Percentiles rank a stretch among this genome's conserved stretches.
These are phyloP conservation scores for Cyclocybe cylindracea DNA, from an alignment of 768 basidiomycete genomes.

Conservation along the genomic window DNA sequence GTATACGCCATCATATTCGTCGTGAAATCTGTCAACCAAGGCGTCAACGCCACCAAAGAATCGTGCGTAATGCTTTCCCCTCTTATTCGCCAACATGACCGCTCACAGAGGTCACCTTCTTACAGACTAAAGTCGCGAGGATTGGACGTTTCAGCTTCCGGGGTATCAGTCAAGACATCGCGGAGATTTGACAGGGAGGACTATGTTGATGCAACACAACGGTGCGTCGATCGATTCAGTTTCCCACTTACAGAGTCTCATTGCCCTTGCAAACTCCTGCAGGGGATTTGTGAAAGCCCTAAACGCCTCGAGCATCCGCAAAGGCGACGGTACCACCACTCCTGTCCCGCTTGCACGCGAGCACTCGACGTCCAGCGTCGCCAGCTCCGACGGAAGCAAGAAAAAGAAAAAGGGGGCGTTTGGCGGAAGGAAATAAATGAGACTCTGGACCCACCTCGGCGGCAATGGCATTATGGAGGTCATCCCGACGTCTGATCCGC, in stretches of 20 bases:
- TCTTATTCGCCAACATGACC: neutral
- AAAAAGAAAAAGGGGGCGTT: too few relatives aligned
- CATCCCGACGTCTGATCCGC: too few relatives aligned
- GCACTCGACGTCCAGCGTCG: too few relatives aligned
- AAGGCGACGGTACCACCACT: constrained; percentile 12
- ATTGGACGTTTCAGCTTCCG: constrained; percentile 55
- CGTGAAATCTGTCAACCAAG: constrained; percentile 38
- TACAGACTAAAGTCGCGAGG: constrained; percentile 58
- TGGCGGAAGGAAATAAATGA: too few relatives aligned
- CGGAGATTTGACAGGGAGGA: constrained; percentile 59
- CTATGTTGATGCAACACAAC: constrained; percentile 74
- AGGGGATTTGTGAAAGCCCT: constrained; percentile 59
- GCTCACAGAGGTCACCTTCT: neutral
- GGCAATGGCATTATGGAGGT: too few relatives aligned
- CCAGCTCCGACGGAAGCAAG: too few relatives aligned
- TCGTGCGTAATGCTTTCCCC: constrained; percentile 39
- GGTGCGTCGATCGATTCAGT: constrained; percentile 39
- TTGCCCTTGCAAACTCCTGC: neutral
- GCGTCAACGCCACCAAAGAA: constrained; percentile 51
- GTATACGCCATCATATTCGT: constrained; percentile 43
- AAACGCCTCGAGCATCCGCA: constrained; percentile 44
- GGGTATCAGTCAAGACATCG: constrained; percentile 66
- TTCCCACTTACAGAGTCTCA: neutral
- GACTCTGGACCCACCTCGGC: too few relatives aligned
- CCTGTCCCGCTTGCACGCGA: too few relatives aligned